Percentiles rank a stretch among this genome's conserved stretches.
These are phyloP conservation scores for Diaporthe velutina DNA, from an alignment of 2,329 filamentous ascomycete genomes.

Conservation along the genomic window DNA sequence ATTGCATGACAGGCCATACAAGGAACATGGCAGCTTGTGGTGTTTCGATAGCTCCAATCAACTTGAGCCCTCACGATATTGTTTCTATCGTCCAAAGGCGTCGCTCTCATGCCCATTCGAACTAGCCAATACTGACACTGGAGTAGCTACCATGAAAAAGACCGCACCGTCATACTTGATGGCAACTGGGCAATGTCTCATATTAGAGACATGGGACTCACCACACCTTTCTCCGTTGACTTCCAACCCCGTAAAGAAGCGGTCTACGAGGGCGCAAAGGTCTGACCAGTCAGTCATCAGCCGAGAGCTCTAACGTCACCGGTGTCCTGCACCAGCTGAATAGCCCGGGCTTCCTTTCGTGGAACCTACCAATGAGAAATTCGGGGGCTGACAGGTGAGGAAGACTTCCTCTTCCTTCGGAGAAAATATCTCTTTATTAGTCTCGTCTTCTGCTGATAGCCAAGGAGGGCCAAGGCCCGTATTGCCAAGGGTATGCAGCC, in stretches of 20 bases:
- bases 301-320: neutral
- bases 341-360: neutral
- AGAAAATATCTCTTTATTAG: neutral
- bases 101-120: neutral
- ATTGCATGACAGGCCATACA: too few relatives aligned
- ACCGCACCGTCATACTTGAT: neutral
- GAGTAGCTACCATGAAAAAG: neutral
- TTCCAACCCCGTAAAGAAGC: neutral
- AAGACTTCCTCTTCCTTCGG: neutral
- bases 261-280: neutral
- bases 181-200: constrained; percentile 4
- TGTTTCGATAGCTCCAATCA: neutral
- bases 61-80: too few relatives aligned
- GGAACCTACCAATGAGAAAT: neutral
- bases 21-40: too few relatives aligned
- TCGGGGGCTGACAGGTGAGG: neutral
- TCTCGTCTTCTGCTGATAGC: neutral
- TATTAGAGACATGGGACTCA: neutral
- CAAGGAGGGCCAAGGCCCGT: constrained; percentile 21
- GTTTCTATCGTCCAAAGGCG: too few relatives aligned
- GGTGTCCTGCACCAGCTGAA: neutral
- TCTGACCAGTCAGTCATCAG: neutral
- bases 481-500: neutral
- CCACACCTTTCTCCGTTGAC: neutral
- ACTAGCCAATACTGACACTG: too few relatives aligned